phyloP scores from a whole-genome alignment of 768 basidiomycete species.

The Obba rivulosa region DNA sequence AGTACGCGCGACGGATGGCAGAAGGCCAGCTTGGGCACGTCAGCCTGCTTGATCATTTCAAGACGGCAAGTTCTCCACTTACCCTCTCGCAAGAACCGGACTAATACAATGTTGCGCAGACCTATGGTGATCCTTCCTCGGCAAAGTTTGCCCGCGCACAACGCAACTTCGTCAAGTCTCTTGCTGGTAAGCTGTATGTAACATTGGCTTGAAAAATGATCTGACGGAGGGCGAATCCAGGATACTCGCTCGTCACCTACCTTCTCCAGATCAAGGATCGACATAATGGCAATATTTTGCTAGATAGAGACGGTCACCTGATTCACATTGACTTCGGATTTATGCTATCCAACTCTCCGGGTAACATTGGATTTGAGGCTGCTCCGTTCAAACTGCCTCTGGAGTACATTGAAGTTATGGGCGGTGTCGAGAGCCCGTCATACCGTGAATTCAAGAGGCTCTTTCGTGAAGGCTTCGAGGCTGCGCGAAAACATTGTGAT shows the following conservation, averaged over 20 bases:
- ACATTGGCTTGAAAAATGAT: not conserved
- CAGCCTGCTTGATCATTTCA: slow-evolving; percentile 88
- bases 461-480: slow-evolving; percentile 92
- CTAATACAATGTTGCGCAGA: slow-evolving; percentile 37
- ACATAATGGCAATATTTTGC: slow-evolving; percentile 96
- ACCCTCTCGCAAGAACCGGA: not conserved
- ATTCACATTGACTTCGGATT: slow-evolving; percentile 99
- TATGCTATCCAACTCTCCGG: slow-evolving; percentile 94
- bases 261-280: slow-evolving; percentile 97
- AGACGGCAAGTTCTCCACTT: slow-evolving; percentile 47
- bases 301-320: slow-evolving; percentile 92
- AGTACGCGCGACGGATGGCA: slow-evolving; percentile 85
- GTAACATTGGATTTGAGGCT: slow-evolving; percentile 98
- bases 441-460: slow-evolving; percentile 81
- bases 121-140: slow-evolving; percentile 85
- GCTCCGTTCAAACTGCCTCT: slow-evolving; percentile 95
- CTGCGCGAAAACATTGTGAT: slow-evolving; percentile 93
- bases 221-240: slow-evolving; percentile 28
- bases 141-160: slow-evolving; percentile 89
- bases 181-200: slow-evolving; percentile 54
- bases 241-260: slow-evolving; percentile 95
- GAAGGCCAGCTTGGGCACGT: slow-evolving; percentile 82
- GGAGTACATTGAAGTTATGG: slow-evolving; percentile 95
- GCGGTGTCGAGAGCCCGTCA: slow-evolving; percentile 70
- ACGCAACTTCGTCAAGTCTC: slow-evolving; percentile 87